phyloP scores from a whole-genome alignment of 169 alveolate species.

The Eimeria falciformis region DNA sequence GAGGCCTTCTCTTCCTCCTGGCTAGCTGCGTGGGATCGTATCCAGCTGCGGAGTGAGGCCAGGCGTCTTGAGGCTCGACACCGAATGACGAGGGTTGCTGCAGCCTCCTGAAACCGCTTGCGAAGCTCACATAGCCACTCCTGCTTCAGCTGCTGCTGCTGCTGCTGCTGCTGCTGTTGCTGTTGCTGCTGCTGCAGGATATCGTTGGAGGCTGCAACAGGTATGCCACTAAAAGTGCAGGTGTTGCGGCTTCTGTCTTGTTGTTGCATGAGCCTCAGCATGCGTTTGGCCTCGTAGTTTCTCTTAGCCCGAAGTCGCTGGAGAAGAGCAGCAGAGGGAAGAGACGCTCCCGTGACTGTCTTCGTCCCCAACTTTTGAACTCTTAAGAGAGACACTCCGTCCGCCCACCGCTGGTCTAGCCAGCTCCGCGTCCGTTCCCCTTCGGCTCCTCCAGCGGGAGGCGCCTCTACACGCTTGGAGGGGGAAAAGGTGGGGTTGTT shows the following conservation, averaged over 20 bases:
- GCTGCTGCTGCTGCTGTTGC: too few species aligned
- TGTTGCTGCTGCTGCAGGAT: too few species aligned
- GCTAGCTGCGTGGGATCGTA: neutral
- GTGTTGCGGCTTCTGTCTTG: slow-evolving; percentile 44
- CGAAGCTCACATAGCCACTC: slow-evolving; percentile 28
- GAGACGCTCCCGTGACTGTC: slow-evolving; percentile 9
- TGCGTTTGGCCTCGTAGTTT: neutral
- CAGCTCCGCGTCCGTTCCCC: too few species aligned
- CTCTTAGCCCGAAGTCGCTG: slow-evolving; percentile 16
- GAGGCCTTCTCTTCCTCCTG: neutral
- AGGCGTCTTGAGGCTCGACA: slow-evolving; percentile 9
- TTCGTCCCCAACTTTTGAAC: slow-evolving; percentile 47
- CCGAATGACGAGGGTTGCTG: slow-evolving; percentile 14
- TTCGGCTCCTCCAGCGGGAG: too few species aligned
- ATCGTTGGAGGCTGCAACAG: slow-evolving; percentile 25
- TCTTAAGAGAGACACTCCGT: slow-evolving; percentile 12
- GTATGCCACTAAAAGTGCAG: slow-evolving; percentile 32
- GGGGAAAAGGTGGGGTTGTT: too few species aligned
- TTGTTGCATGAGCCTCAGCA: slow-evolving; percentile 6
- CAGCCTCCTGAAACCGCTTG: slow-evolving; percentile 8
- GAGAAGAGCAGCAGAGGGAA: slow-evolving; percentile 29
- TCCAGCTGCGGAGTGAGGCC: slow-evolving; percentile 32
- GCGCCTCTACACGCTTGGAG: too few species aligned
- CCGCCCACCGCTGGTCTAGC: slow-evolving; percentile 65
- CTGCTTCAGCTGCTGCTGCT: neutral